A percentile compares a stretch with the other conserved stretches of the same genome.
Conservation (phyloP, 371 early-diverging fungal genomes). For the Circinella minor region DNA sequence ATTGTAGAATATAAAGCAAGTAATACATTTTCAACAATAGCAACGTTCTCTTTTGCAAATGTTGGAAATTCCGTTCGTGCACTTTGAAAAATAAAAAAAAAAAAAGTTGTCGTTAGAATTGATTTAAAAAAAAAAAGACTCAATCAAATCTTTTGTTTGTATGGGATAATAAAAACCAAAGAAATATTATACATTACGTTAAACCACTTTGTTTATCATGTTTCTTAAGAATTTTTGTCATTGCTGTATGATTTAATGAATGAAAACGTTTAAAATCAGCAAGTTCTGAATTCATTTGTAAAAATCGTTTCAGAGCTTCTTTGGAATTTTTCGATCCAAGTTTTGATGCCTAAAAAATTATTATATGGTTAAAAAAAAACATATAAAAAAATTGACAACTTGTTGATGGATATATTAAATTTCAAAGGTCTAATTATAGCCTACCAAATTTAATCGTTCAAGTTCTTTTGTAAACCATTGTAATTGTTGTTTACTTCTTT, state of each 20-base stretch:
- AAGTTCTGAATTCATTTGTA: constrained; percentile 68
- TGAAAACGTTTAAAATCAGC: constrained; percentile 70
- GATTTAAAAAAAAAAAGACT: no score
- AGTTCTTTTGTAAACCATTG: constrained; percentile 62
- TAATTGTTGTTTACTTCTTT: constrained; percentile 58
- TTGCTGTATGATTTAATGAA: constrained; percentile 75
- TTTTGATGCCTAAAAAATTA: constrained; percentile 15
- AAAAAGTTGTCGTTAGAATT: no score
- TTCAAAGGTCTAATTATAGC: not conserved
- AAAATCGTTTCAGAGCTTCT: constrained; percentile 56
- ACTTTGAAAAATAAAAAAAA: no score
- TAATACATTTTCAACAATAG: constrained; percentile 34
- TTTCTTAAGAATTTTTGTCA: constrained; percentile 83
- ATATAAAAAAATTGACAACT: no score
- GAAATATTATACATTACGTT: constrained; percentile 30
- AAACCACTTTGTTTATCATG: constrained; percentile 83
- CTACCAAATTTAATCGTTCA: constrained; percentile 36
- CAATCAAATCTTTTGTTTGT: not conserved
- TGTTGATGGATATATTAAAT: not conserved
- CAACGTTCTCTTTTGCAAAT: constrained; percentile 35
- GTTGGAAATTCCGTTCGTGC: constrained; percentile 38
- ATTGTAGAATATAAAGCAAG: constrained; percentile 29
- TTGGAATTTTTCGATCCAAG: constrained; percentile 45
- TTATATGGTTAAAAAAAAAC: no score
- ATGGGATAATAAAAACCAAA: constrained; percentile 3